phyloP scores from a whole-genome alignment of 257 asterid genomes.

The Lithospermum erythrorhizon region DNA sequence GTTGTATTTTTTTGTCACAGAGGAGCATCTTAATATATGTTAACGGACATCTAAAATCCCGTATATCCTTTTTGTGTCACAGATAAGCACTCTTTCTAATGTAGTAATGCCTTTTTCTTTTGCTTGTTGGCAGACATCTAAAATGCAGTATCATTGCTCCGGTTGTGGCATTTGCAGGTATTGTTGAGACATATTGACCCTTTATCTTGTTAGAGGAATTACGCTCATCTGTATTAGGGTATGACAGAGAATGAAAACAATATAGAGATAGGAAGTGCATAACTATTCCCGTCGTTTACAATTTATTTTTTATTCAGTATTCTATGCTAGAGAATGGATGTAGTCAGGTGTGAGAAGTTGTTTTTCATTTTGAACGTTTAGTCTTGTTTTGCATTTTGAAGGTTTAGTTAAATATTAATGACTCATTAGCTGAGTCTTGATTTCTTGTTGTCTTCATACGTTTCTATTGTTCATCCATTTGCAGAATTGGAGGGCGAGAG shows the following conservation, averaged over 20 bases:
- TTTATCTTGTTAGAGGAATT: not conserved
- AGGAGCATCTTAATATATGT: not conserved
- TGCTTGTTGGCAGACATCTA: slow-evolving; percentile 47
- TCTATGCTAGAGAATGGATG: too few relatives aligned
- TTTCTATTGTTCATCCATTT: slow-evolving; percentile 7
- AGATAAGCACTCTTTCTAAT: not conserved
- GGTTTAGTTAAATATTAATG: too few relatives aligned
- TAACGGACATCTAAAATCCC: too few relatives aligned
- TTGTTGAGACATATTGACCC: not conserved
- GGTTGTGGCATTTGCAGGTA: slow-evolving; percentile 96
- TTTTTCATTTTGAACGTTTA: too few relatives aligned
- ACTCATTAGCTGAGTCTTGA: too few relatives aligned
- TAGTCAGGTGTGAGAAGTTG: too few relatives aligned
- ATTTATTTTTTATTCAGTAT: too few relatives aligned
- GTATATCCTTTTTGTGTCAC: not conserved
- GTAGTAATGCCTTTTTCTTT: slow-evolving; percentile 3
- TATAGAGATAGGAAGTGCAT: not conserved
- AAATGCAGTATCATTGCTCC: slow-evolving; percentile 66
- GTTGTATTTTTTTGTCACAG: not conserved
- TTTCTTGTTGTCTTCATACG: not conserved
- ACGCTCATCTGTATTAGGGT: not conserved
- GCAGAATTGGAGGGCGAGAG: slow-evolving; percentile 61
- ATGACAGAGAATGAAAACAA: not conserved
- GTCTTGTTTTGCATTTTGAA: too few relatives aligned
- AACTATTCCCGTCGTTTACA: not conserved